These are phyloP conservation scores for Prillingera fragicola DNA, from an alignment of 1,284 basidiomycete genomes.

Conservation along the genomic window DNA sequence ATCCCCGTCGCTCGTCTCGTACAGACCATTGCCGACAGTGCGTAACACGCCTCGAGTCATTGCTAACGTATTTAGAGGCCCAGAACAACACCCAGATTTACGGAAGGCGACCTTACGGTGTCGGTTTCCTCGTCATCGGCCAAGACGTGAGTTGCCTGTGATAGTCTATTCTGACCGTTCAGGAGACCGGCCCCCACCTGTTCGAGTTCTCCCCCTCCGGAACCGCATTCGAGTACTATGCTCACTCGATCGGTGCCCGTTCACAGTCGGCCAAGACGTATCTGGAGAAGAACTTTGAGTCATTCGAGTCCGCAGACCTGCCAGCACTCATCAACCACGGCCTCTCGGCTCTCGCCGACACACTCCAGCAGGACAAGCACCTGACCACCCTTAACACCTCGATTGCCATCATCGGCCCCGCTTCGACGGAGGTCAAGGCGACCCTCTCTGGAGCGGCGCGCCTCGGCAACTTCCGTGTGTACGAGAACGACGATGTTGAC, in stretches of 20 bases:
- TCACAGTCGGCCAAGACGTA: constrained; percentile 99
- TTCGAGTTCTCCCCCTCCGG: constrained; percentile 98
- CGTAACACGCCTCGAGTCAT: constrained; percentile 18
- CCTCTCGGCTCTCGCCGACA: constrained; percentile 85
- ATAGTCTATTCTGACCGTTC: background rate
- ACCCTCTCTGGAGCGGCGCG: constrained; percentile 33
- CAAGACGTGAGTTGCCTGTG: constrained; percentile 58
- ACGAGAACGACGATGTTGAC: constrained; percentile 57
- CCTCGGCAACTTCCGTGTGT: constrained; percentile 41
- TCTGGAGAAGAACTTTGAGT: constrained; percentile 86
- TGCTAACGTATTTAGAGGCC: constrained; percentile 60
- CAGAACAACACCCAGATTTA: constrained; percentile 99
- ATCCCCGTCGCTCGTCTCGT: constrained; percentile 92
- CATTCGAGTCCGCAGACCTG: constrained; percentile 70
- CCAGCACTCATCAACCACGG: constrained; percentile 86
- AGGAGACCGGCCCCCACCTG: constrained; percentile 87
- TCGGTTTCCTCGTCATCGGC: constrained; percentile 96
- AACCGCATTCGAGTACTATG: constrained; percentile 96
- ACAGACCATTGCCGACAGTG: constrained; percentile 88
- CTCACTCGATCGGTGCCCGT: constrained; percentile 96
- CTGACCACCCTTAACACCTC: constrained; percentile 87
- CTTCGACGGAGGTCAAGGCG: constrained; percentile 28
- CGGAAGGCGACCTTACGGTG: constrained; percentile 94
- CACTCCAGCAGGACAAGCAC: constrained; percentile 94
- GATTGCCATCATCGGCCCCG: constrained; percentile 77